Conservation (phyloP, 2,329 filamentous ascomycete genomes). For the Verticillium dahliae region DNA sequence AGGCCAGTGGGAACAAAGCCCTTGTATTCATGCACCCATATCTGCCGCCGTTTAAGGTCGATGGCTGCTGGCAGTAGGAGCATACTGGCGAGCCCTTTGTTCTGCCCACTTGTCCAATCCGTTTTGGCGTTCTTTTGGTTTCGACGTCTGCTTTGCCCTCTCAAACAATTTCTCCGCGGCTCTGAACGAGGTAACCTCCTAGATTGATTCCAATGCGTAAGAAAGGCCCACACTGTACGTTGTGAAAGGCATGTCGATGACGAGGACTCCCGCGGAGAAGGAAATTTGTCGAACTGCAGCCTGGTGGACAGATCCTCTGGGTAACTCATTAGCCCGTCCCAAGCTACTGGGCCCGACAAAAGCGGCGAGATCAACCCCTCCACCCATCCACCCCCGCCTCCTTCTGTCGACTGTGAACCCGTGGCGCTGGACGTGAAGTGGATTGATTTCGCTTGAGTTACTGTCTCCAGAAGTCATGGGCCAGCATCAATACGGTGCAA, state of each 20-base stretch:
- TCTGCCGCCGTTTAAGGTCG: not conserved
- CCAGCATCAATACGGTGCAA: no score
- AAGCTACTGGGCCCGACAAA: not conserved
- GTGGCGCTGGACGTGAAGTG: not conserved
- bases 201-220: no score
- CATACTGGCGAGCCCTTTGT: not conserved
- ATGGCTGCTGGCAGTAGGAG: not conserved
- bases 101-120: not conserved
- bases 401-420: not conserved
- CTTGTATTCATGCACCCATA: not conserved
- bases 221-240: no score
- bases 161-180: no score
- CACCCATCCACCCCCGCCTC: not conserved
- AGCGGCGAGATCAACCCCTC: not conserved
- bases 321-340: not conserved
- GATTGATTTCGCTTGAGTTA: not conserved
- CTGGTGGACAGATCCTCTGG: no score
- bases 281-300: no score
- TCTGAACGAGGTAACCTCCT: no score
- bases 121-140: no score
- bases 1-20: not conserved
- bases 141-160: no score
- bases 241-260: no score
- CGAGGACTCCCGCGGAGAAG: not conserved
- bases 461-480: no score